These are phyloP conservation scores for Apiospora pterosperma DNA, from an alignment of 2,329 filamentous ascomycete species.

Conservation along the genomic window DNA sequence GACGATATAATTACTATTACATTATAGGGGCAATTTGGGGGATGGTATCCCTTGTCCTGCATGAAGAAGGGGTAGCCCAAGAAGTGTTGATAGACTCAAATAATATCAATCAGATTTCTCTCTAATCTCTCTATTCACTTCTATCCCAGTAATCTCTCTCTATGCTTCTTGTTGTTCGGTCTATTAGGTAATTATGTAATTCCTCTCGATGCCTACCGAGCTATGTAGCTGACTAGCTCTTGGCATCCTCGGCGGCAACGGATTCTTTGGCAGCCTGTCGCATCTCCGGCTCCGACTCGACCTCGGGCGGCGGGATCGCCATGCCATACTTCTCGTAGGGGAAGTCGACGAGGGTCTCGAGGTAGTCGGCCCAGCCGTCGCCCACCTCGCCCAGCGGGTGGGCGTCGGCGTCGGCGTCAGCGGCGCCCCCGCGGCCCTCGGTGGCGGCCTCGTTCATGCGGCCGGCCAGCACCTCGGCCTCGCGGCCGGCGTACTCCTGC, in stretches of 20 bases:
- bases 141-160: not conserved
- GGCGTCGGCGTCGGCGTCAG: constrained; percentile 43
- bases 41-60: no score
- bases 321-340: constrained; percentile 60
- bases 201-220: not conserved
- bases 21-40: no score
- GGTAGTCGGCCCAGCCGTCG: constrained; percentile 61
- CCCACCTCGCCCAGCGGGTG: constrained; percentile 54
- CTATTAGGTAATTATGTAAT: not conserved
- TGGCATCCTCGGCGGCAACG: constrained; percentile 16
- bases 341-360: constrained; percentile 48
- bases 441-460: constrained; percentile 61
- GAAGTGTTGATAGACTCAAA: not conserved
- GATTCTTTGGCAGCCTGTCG: constrained; percentile 19
- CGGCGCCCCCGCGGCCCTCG: not conserved
- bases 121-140: not conserved
- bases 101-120: not conserved
- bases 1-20: no score
- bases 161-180: not conserved
- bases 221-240: not conserved
- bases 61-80: no score
- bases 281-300: constrained; percentile 42
- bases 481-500: constrained; percentile 71
- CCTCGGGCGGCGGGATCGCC: constrained; percentile 38
- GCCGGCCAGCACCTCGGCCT: constrained; percentile 81